These are phyloP conservation scores for Cordyceps fumosorosea DNA, from an alignment of 2,329 filamentous ascomycete genomes.

Conservation along the genomic window DNA sequence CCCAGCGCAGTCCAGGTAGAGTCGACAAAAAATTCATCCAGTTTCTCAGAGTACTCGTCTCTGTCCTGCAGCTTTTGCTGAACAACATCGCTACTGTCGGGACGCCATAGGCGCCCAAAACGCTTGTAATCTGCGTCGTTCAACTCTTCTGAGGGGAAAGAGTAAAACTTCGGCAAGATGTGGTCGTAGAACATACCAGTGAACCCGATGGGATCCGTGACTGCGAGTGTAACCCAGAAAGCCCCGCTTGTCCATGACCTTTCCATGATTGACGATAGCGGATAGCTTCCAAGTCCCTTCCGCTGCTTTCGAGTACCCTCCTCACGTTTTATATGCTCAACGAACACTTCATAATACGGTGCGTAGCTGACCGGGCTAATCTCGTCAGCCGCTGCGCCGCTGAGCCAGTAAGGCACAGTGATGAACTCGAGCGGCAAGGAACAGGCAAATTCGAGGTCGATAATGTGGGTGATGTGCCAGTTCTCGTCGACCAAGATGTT, in stretches of 20 bases:
- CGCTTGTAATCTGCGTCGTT: slow-evolving; percentile 6
- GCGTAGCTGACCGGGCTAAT: slow-evolving; percentile 5
- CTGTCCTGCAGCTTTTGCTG: neutral
- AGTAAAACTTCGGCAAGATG: slow-evolving; percentile 13
- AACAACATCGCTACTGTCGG: neutral
- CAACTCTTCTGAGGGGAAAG: slow-evolving; percentile 13
- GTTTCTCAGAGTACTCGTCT: neutral
- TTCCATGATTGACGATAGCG: slow-evolving; percentile 14
- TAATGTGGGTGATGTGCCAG: slow-evolving; percentile 26
- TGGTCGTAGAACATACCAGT: slow-evolving; percentile 14
- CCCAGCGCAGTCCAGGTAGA: too few species aligned
- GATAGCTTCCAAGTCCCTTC: neutral
- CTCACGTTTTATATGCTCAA: slow-evolving; percentile 5
- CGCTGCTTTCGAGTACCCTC: neutral
- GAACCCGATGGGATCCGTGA: slow-evolving; percentile 13
- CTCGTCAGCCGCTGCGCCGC: slow-evolving; percentile 24
- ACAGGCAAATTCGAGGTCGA: slow-evolving; percentile 28
- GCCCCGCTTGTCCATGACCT: slow-evolving; percentile 14
- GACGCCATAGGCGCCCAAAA: slow-evolving; percentile 14
- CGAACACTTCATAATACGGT: slow-evolving; percentile 9
- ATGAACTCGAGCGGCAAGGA: slow-evolving; percentile 23
- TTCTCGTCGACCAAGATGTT: slow-evolving; percentile 30
- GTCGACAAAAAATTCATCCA: neutral
- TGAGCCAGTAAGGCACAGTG: slow-evolving; percentile 19
- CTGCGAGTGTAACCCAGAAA: slow-evolving; percentile 15